Percentiles rank a stretch among this genome's conserved stretches.
phyloP scores from a whole-genome alignment of 345 rosid genomes.

The Brassica rapa region DNA sequence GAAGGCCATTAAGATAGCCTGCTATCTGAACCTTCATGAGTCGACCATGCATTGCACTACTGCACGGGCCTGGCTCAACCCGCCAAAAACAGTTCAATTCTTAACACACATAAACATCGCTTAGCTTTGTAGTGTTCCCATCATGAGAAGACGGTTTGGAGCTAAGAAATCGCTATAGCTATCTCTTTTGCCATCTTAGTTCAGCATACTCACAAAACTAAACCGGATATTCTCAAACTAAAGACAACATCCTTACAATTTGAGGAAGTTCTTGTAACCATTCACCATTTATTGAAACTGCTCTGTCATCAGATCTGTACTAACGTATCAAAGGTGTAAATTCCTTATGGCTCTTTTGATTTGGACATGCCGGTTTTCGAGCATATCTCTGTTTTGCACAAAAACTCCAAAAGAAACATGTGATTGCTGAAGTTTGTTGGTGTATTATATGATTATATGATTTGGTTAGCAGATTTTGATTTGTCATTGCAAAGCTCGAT shows the following conservation, averaged over 20 bases:
- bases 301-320: slow-evolving; percentile 26
- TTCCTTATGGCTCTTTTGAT: slow-evolving; percentile 25
- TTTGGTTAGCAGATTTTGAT: slow-evolving; percentile 24
- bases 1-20: not conserved
- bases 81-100: not conserved
- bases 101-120: slow-evolving; percentile 20
- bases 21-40: slow-evolving; percentile 8
- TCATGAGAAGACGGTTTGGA: slow-evolving; percentile 26
- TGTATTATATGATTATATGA: slow-evolving; percentile 12
- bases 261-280: slow-evolving; percentile 34
- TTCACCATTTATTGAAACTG: slow-evolving; percentile 34
- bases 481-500: slow-evolving; percentile 33
- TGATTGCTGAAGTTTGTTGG: slow-evolving; percentile 27
- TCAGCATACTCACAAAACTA: slow-evolving; percentile 36
- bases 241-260: slow-evolving; percentile 33
- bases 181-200: slow-evolving; percentile 1
- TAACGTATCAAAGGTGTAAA: slow-evolving; percentile 24
- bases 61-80: slow-evolving; percentile 30
- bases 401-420: not conserved
- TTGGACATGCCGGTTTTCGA: slow-evolving; percentile 28
- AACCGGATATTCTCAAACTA: slow-evolving; percentile 31
- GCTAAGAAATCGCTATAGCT: slow-evolving; percentile 32
- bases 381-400: slow-evolving; percentile 23
- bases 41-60: slow-evolving; percentile 27
- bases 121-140: slow-evolving; percentile 19